A percentile compares a stretch with the other conserved stretches of the same genome.
Conservation (phyloP, 1,284 basidiomycete genomes). For the Chondrostereum purpureum region DNA sequence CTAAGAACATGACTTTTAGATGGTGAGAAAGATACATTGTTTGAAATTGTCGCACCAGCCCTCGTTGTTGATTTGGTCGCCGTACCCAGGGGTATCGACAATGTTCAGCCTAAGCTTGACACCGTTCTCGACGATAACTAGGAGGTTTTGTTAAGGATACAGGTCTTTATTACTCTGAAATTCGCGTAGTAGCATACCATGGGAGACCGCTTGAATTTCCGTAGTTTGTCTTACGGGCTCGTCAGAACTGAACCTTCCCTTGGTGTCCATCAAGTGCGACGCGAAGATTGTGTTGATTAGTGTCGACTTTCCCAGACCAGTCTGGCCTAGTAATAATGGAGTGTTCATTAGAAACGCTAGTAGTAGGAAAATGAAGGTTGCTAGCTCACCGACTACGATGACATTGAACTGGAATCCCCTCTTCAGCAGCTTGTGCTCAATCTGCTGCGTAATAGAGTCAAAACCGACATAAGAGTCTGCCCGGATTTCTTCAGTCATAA, state of each 20-base stretch:
- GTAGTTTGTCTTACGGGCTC: conserved; percentile 91
- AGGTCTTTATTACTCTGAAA: conserved; percentile 6
- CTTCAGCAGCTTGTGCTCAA: conserved; percentile 99
- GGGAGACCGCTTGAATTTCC: conserved; percentile 92
- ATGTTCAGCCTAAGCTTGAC: conserved; percentile 95
- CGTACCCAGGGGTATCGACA: conserved; percentile 98
- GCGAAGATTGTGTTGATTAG: conserved; percentile 99
- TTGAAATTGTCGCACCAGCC: conserved; percentile 71
- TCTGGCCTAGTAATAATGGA: conserved; percentile 82
- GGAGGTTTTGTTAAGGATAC: conserved; percentile 1
- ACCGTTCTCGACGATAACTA: conserved; percentile 95
- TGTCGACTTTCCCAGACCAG: conserved; percentile 96
- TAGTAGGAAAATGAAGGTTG: conserved; percentile 5
- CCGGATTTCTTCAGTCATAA: conserved; percentile 66
- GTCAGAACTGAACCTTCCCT: conserved; percentile 85
- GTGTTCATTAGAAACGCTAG: no score
- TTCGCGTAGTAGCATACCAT: conserved; percentile 55
- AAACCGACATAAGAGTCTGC: conserved; percentile 90
- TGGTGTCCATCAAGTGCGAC: conserved; percentile 95
- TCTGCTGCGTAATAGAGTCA: conserved; percentile 94
- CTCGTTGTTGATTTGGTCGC: conserved; percentile 99
- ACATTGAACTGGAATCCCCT: conserved; percentile 99
- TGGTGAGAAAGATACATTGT: conserved; percentile 9
- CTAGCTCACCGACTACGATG: conserved; percentile 79
- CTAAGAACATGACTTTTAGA: conserved; percentile 29